These are phyloP conservation scores for Streptanthus diversifolius DNA, from an alignment of 345 rosid genomes.

Conservation along the genomic window DNA sequence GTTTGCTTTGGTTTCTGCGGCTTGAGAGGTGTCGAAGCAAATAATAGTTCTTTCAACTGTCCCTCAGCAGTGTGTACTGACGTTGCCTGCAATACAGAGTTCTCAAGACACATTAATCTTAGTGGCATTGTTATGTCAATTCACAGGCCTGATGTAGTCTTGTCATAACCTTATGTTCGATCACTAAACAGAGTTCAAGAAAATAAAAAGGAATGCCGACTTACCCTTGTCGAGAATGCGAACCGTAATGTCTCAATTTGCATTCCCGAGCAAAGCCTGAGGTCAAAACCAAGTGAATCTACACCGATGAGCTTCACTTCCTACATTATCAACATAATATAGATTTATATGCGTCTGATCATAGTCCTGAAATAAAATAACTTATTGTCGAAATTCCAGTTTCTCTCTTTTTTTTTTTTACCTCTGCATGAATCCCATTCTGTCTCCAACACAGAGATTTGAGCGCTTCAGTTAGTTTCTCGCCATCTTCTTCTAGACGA, in stretches of 20 bases:
- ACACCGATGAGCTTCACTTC: conserved; percentile 64
- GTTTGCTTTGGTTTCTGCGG: conserved; percentile 43
- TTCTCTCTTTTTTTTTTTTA: conserved; percentile 29
- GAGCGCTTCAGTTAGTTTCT: conserved; percentile 57
- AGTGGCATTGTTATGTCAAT: neutral
- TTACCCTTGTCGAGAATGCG: conserved; percentile 63
- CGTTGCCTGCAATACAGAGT: conserved; percentile 58
- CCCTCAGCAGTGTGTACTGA: conserved; percentile 68
- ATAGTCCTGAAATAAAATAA: neutral
- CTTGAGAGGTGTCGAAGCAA: conserved; percentile 42
- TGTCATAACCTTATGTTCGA: neutral
- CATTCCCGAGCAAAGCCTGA: conserved; percentile 80
- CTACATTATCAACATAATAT: conserved; percentile 33
- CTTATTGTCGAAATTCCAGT: neutral
- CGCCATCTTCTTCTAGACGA: conserved; percentile 62
- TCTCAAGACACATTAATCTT: neutral
- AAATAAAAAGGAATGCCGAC: neutral
- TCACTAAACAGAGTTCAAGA: neutral
- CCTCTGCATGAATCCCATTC: conserved; percentile 85
- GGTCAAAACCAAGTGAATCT: conserved; percentile 79
- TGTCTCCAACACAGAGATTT: conserved; percentile 79
- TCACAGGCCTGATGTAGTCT: neutral
- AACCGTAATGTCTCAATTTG: conserved; percentile 79
- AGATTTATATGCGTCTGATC: neutral
- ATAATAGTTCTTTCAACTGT: conserved; percentile 66